These are phyloP conservation scores for Globisporangium spiculum DNA, from an alignment of 352 stramenopile genomes.

Conservation along the genomic window DNA sequence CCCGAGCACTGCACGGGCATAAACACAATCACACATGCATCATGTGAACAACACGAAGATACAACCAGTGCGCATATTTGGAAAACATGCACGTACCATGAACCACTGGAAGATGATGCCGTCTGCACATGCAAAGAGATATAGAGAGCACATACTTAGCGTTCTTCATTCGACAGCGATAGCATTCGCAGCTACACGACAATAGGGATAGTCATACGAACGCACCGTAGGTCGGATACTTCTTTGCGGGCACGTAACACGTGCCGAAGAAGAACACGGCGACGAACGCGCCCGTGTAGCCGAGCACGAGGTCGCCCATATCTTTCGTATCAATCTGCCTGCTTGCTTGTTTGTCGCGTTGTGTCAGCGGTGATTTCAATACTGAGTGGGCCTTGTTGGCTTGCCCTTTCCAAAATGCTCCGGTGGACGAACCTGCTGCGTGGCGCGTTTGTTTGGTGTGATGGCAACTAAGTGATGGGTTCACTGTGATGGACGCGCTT, in stretches of 20 bases:
- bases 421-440: not conserved
- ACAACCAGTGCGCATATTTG: not conserved
- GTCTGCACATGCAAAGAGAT: conserved; percentile 34
- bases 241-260: conserved; percentile 82
- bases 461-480: not conserved
- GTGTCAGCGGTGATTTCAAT: conserved; percentile 1
- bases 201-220: not conserved
- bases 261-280: conserved; percentile 84
- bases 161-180: not conserved
- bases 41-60: conserved; percentile 2
- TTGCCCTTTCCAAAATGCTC: not conserved
- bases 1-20: conserved; percentile 55
- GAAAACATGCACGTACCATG: conserved; percentile 46
- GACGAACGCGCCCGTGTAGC: conserved; percentile 59
- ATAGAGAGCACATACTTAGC: conserved; percentile 1
- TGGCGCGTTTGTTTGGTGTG: too few relatives aligned
- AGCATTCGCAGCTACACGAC: not conserved
- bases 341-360: not conserved
- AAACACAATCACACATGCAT: conserved; percentile 8
- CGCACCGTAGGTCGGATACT: conserved; percentile 78
- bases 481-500: not conserved
- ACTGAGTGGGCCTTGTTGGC: not conserved
- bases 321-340: not conserved
- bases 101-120: conserved; percentile 90
- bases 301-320: conserved; percentile 36